These are phyloP conservation scores for Penicillium sp. DNA, from an alignment of 2,329 filamentous ascomycete genomes.

Conservation along the genomic window DNA sequence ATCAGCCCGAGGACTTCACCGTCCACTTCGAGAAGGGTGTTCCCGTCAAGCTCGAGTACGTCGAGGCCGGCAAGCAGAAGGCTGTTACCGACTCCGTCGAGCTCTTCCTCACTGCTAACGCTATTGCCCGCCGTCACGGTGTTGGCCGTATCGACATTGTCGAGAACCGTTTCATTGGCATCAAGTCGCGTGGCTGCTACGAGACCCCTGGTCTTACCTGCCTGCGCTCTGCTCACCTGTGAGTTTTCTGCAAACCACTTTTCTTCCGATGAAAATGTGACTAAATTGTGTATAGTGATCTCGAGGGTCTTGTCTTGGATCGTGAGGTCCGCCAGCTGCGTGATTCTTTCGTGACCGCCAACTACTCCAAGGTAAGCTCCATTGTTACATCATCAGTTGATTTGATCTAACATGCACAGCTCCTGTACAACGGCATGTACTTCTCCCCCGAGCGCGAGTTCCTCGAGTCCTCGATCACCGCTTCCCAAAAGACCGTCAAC, in stretches of 20 bases:
- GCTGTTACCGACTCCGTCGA: slow-evolving; percentile 65
- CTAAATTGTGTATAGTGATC: slow-evolving; percentile 22
- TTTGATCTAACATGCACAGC: slow-evolving; percentile 12
- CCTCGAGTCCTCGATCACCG: slow-evolving; percentile 49
- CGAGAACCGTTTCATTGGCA: slow-evolving; percentile 73
- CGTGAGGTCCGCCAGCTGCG: slow-evolving; percentile 64
- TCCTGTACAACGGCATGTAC: slow-evolving; percentile 43
- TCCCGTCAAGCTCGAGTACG: slow-evolving; percentile 62
- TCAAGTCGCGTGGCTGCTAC: slow-evolving; percentile 79
- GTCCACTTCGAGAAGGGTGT: slow-evolving; percentile 70
- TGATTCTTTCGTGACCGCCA: slow-evolving; percentile 66
- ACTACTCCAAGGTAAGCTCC: slow-evolving; percentile 52
- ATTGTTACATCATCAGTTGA: not conserved
- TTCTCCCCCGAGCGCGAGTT: slow-evolving; percentile 70
- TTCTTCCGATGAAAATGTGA: not conserved
- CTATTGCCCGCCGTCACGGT: slow-evolving; percentile 67
- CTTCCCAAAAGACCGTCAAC: slow-evolving; percentile 50
- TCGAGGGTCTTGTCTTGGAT: slow-evolving; percentile 61
- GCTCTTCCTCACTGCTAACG: slow-evolving; percentile 68
- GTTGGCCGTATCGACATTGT: slow-evolving; percentile 81
- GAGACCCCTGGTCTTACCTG: slow-evolving; percentile 48
- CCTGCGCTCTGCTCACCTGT: slow-evolving; percentile 40
- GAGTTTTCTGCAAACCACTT: slow-evolving; percentile 39
- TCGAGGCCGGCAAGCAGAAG: slow-evolving; percentile 50
- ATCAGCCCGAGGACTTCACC: slow-evolving; percentile 67